Conservation (phyloP, 768 basidiomycete genomes). For the Polyporus arcularius region DNA sequence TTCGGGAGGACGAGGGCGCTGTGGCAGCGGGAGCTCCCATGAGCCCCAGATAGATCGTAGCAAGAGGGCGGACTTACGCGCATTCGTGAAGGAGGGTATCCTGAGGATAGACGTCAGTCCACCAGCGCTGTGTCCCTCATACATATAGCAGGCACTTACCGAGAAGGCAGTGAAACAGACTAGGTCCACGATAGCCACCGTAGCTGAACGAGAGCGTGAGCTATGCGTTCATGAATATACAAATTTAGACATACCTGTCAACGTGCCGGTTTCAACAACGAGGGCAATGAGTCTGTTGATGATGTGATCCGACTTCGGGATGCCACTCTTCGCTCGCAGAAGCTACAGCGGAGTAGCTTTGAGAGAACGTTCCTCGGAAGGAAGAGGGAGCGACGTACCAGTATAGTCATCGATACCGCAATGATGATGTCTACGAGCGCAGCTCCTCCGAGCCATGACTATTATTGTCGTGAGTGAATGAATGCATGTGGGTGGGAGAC, state of each 20-base stretch:
- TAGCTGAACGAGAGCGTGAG: not conserved
- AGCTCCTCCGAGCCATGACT: not conserved
- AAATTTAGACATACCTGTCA: conserved; percentile 1
- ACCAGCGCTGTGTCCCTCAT: no score
- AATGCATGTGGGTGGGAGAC: no score
- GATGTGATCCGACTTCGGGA: not conserved
- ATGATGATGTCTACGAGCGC: conserved; percentile 6
- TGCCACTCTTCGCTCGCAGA: not conserved
- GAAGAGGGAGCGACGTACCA: not conserved
- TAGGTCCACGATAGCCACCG: not conserved
- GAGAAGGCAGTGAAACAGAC: no score
- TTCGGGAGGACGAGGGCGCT: conserved; percentile 12
- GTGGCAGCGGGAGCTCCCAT: not conserved
- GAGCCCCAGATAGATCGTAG: not conserved
- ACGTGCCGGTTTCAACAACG: conserved; percentile 7
- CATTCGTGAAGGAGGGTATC: not conserved
- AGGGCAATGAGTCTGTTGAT: conserved; percentile 6
- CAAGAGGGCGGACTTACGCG: not conserved
- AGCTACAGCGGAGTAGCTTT: not conserved
- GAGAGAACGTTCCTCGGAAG: not conserved
- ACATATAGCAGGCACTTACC: no score
- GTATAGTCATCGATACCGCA: conserved; percentile 2
- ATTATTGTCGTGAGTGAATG: not conserved
- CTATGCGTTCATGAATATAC: not conserved
- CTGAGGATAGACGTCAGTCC: not conserved